Conservation (phyloP, 768 basidiomycete species). For the Termitomyces sp. region DNA sequence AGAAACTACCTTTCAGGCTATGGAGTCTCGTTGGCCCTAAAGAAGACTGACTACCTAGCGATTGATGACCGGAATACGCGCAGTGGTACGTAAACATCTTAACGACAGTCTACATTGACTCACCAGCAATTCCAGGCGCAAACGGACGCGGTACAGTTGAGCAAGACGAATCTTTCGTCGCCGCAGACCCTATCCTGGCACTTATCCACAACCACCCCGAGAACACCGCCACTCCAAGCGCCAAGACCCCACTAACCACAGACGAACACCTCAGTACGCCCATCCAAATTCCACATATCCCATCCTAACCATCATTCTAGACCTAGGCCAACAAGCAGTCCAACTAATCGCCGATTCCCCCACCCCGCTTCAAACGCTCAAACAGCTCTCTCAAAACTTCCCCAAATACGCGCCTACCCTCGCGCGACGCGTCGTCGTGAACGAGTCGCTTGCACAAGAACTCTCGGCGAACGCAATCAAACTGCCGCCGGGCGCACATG, state of each 20-base stretch:
- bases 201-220: constrained; percentile 39
- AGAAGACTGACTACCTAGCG: constrained; percentile 96
- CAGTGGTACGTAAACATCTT: constrained; percentile 9
- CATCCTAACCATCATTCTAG: constrained; percentile 25
- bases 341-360: constrained; percentile 70
- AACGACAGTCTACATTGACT: not conserved
- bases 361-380: constrained; percentile 52
- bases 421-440: constrained; percentile 61
- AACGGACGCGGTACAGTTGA: constrained; percentile 5
- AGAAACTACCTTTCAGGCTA: constrained; percentile 76
- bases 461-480: constrained; percentile 53
- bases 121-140: constrained; percentile 2
- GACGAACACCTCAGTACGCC: constrained; percentile 52
- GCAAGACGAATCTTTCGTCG: constrained; percentile 24
- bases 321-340: constrained; percentile 68
- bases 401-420: constrained; percentile 80
- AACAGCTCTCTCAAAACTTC: constrained; percentile 80
- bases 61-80: constrained; percentile 74
- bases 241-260: constrained; percentile 40
- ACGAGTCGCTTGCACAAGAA: constrained; percentile 49
- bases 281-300: not conserved
- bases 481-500: constrained; percentile 48
- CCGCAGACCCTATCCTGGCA: constrained; percentile 31
- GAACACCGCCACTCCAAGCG: constrained; percentile 32
- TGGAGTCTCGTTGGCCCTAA: constrained; percentile 88